phyloP scores from a whole-genome alignment of 2,329 filamentous ascomycete species.

The Blastomyces gilchristii region DNA sequence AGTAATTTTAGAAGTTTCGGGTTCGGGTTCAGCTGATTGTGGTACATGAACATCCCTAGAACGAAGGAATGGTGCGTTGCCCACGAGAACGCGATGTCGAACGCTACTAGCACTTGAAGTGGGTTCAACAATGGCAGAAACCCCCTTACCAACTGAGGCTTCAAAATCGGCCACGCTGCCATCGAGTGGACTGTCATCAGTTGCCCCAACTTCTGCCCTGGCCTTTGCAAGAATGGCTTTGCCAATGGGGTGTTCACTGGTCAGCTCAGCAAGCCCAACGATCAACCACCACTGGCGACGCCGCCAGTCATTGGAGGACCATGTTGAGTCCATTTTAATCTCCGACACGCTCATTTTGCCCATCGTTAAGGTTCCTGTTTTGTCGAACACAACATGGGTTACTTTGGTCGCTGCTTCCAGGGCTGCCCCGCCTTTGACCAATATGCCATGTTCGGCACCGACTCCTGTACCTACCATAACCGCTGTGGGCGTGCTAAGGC shows the following conservation, averaged over 20 bases:
- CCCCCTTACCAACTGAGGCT: slow-evolving; percentile 71
- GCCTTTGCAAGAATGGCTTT: slow-evolving; percentile 70
- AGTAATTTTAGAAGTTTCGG: slow-evolving; percentile 19
- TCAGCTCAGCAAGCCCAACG: slow-evolving; percentile 87
- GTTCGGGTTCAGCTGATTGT: slow-evolving; percentile 30
- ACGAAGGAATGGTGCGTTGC: slow-evolving; percentile 67
- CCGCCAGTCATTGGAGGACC: slow-evolving; percentile 59
- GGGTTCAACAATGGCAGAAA: slow-evolving; percentile 73
- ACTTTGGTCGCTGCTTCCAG: slow-evolving; percentile 62
- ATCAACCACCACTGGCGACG: slow-evolving; percentile 88
- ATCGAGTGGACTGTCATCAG: slow-evolving; percentile 62
- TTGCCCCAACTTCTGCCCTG: slow-evolving; percentile 63
- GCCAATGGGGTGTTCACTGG: slow-evolving; percentile 93
- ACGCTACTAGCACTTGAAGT: slow-evolving; percentile 54
- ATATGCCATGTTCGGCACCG: slow-evolving; percentile 86
- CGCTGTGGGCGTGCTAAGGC: slow-evolving; percentile 86
- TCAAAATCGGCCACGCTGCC: slow-evolving; percentile 80
- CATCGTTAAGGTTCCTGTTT: slow-evolving; percentile 75
- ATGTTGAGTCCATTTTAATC: slow-evolving; percentile 54
- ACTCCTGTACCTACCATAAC: slow-evolving; percentile 99
- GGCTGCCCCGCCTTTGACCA: slow-evolving; percentile 94
- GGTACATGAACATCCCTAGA: slow-evolving; percentile 54
- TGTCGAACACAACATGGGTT: slow-evolving; percentile 65
- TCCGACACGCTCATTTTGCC: slow-evolving; percentile 90
- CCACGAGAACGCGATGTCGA: slow-evolving; percentile 70